Evolutionary conservation across 768 basidiomycete species (phyloP), one percentile per base, ranked within the genome.

Genomic region (Auricularia heimuer): DNA sequence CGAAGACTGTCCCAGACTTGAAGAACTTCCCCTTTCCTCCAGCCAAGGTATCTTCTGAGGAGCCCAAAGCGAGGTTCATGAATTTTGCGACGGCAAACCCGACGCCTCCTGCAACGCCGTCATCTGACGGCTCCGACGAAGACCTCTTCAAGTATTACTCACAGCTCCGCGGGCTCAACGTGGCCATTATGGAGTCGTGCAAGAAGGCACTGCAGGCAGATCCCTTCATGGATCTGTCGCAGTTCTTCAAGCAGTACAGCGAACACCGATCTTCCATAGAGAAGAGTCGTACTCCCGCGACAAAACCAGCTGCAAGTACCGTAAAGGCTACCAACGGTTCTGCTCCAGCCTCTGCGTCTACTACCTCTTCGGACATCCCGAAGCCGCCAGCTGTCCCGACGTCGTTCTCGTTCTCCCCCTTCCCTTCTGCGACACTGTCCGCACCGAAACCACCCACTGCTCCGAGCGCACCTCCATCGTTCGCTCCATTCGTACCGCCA

Each of bases 121-220:
- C 67, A 63, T 24, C 12, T 68, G 68, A 76, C 68, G 67, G 73
- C 67, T 71, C 74, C 44, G 70, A 47, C 16, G 39, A 29, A 1
- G 37, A 70, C 33, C 68, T 83, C 16, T 60, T 82, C 83, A 63
- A 63, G 47, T 90, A 86, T 71, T 90, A 84, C 75, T 82, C 77
- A 47, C 82, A 84, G 33, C 80, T 92, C n/a, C 85, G 90, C 42
- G 89, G 89, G 14, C 79, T 92, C 51, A 92, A 92, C 70, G 74
- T 81, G 39, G 88, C 87, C 2, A 77, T 91, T 66, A 71, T 88
- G 29, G 76, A 81, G n/a, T 80, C 82, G 14, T 72, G 89, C 63
- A 77, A 82, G 36, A 81, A 82, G 65, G 81, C 83, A 24, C 77
- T 89, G 24, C 83, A 87, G 61, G 76, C 80, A 16, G 89, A 92